These are phyloP conservation scores for Esteya vermicola DNA, from an alignment of 2,329 filamentous ascomycete genomes.

Conservation along the genomic window DNA sequence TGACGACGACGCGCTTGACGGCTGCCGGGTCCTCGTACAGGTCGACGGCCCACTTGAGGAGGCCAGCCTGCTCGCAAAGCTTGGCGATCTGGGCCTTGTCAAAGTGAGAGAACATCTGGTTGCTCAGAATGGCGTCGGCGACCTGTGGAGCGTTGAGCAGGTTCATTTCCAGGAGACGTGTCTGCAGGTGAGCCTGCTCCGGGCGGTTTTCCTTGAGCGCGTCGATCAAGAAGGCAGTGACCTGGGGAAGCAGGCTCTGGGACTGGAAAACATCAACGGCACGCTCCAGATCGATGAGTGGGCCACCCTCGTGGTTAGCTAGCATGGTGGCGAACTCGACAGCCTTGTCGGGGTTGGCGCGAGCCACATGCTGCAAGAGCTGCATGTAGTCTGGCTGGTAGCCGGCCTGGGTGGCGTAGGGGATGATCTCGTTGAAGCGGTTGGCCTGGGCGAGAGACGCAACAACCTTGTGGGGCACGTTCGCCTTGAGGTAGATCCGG, in stretches of 20 bases:
- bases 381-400: slow-evolving; percentile 95
- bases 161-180: slow-evolving; percentile 95
- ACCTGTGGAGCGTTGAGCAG: slow-evolving; percentile 92
- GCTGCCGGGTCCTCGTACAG: slow-evolving; percentile 83
- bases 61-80: slow-evolving; percentile 84
- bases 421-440: slow-evolving; percentile 92
- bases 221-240: slow-evolving; percentile 94
- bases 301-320: slow-evolving; percentile 75
- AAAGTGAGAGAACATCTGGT: slow-evolving; percentile 97
- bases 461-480: slow-evolving; percentile 85
- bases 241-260: slow-evolving; percentile 94
- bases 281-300: slow-evolving; percentile 81
- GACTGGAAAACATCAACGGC: slow-evolving; percentile 97
- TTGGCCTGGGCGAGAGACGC: slow-evolving; percentile 90
- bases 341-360: slow-evolving; percentile 84
- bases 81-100: slow-evolving; percentile 80
- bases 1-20: slow-evolving; percentile 81
- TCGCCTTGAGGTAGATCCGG: slow-evolving; percentile 79
- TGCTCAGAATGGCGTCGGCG: slow-evolving; percentile 91
- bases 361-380: slow-evolving; percentile 82
- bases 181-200: slow-evolving; percentile 87
- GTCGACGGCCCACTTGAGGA: slow-evolving; percentile 77
- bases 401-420: slow-evolving; percentile 70
- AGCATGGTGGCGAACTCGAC: slow-evolving; percentile 88
- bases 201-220: slow-evolving; percentile 89